These are phyloP conservation scores for Euclidium syriacum DNA, from an alignment of 345 rosid genomes.

Conservation along the genomic window DNA sequence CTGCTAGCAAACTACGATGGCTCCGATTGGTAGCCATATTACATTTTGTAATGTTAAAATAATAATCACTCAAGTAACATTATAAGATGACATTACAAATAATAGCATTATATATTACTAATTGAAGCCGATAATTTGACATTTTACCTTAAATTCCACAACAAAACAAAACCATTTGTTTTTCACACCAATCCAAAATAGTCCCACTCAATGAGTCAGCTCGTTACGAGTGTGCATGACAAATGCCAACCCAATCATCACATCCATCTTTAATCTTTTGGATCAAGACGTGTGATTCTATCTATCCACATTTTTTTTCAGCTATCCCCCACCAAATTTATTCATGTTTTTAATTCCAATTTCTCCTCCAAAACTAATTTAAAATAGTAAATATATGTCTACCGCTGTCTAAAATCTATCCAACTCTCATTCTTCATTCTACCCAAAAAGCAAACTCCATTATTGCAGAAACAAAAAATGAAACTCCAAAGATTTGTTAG, in stretches of 20 bases:
- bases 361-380: neutral
- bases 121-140: no score
- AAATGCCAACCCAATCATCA: constrained; percentile 14
- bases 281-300: constrained; percentile 15
- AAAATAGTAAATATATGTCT: neutral
- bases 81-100: no score
- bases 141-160: neutral
- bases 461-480: constrained; percentile 5
- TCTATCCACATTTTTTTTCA: constrained; percentile 18
- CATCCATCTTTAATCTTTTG: neutral
- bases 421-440: neutral
- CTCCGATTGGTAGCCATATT: no score
- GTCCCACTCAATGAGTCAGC: constrained; percentile 10
- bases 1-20: no score
- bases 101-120: no score
- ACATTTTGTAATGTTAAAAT: no score
- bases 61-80: no score
- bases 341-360: neutral
- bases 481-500: constrained; percentile 6
- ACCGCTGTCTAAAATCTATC: neutral
- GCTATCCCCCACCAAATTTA: neutral
- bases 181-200: constrained; percentile 13
- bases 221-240: constrained; percentile 2
- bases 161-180: neutral
- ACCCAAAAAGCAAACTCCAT: neutral